Evolutionary conservation across 768 basidiomycete species (phyloP).

Genomic region (Tremella fuciformis): DNA sequence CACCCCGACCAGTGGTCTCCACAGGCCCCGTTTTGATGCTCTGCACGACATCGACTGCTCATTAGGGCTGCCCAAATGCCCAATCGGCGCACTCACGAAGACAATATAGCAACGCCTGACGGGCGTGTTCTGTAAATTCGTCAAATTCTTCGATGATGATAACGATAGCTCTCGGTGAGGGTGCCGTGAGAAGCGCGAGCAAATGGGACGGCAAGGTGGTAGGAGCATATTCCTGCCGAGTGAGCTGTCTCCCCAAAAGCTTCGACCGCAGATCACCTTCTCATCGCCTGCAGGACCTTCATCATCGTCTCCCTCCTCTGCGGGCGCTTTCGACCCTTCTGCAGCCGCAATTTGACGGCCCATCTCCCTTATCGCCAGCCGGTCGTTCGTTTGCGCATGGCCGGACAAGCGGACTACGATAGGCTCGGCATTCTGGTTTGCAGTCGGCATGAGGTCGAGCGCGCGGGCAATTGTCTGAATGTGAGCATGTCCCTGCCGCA

Average conservation of each 20-base stretch:
- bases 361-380: conserved; percentile 87
- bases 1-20: conserved; percentile 60
- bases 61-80: neutral
- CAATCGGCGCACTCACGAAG: conserved; percentile 54
- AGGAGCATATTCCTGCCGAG: conserved; percentile 46
- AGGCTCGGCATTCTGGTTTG: conserved; percentile 52
- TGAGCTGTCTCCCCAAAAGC: conserved; percentile 10
- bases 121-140: conserved; percentile 82
- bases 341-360: conserved; percentile 67
- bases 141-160: conserved; percentile 90
- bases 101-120: conserved; percentile 91
- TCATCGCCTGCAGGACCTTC: conserved; percentile 19
- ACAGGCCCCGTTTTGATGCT: conserved; percentile 58
- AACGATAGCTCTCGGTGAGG: conserved; percentile 69
- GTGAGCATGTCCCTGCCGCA: neutral
- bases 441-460: conserved; percentile 35
- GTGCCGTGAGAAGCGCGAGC: conserved; percentile 49
- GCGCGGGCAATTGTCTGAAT: conserved; percentile 31
- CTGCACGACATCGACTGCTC: conserved; percentile 78
- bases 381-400: conserved; percentile 77
- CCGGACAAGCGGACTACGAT: conserved; percentile 81
- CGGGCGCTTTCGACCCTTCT: conserved; percentile 58
- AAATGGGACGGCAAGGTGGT: conserved; percentile 64
- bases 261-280: conserved; percentile 37
- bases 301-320: conserved; percentile 52